Percentiles rank a stretch among this genome's conserved stretches.
Evolutionary conservation across 2,329 filamentous ascomycete genomes (phyloP).

Genomic region (Scedosporium minutisporum): DNA sequence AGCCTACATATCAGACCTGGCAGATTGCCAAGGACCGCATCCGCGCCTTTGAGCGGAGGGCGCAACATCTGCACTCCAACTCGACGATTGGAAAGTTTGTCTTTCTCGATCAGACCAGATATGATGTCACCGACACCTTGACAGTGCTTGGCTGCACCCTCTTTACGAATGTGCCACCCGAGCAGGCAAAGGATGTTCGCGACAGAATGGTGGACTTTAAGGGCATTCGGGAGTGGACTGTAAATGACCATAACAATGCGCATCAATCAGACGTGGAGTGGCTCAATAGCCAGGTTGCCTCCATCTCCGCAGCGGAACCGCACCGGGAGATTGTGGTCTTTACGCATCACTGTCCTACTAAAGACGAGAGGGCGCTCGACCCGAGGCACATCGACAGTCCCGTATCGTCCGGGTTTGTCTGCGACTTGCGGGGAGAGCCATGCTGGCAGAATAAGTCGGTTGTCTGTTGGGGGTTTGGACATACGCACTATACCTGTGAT

Average conservation of each 20-base stretch:
- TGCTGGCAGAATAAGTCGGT: slow-evolving; percentile 26
- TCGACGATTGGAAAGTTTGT: slow-evolving; percentile 20
- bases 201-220: slow-evolving; percentile 16
- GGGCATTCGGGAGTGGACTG: slow-evolving; percentile 20
- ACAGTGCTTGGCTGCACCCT: slow-evolving; percentile 34
- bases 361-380: slow-evolving; percentile 21
- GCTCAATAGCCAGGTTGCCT: slow-evolving; percentile 16
- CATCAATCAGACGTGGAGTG: slow-evolving; percentile 16
- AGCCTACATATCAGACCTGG: slow-evolving; percentile 23
- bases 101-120: slow-evolving; percentile 28
- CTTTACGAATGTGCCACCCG: slow-evolving; percentile 24
- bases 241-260: slow-evolving; percentile 13
- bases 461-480: slow-evolving; percentile 37
- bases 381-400: slow-evolving; percentile 21
- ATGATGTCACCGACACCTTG: slow-evolving; percentile 24
- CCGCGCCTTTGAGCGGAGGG: background rate
- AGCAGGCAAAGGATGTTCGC: slow-evolving; percentile 20
- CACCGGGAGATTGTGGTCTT: slow-evolving; percentile 24
- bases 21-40: slow-evolving; percentile 1
- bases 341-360: slow-evolving; percentile 32
- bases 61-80: slow-evolving; percentile 1
- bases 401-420: slow-evolving; percentile 25
- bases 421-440: slow-evolving; percentile 23
- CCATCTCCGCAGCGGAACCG: slow-evolving; percentile 7
- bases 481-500: slow-evolving; percentile 38